These are phyloP conservation scores for Pichia cephalocereana DNA, from an alignment of 805 yeast species.

Conservation along the genomic window DNA sequence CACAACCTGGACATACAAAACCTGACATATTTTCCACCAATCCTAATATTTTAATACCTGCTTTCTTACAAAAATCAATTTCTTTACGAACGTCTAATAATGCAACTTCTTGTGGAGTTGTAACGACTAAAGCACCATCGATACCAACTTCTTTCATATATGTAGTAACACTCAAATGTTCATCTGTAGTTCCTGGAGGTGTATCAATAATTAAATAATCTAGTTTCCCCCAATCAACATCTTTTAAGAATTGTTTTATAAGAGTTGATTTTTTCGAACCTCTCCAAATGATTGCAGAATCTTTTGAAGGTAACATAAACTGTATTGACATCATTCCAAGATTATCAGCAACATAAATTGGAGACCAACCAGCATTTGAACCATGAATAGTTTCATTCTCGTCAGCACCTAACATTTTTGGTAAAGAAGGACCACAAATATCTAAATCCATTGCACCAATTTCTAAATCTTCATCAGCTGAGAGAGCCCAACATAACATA, in stretches of 20 bases:
- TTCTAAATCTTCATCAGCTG: conserved; percentile 71
- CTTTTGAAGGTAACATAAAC: conserved; percentile 87
- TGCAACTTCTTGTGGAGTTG: conserved; percentile 98
- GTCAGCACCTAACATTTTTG: conserved; percentile 87
- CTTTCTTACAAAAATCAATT: conserved; percentile 88
- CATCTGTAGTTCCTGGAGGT: conserved; percentile 98
- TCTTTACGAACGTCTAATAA: conserved; percentile 91
- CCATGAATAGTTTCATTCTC: conserved; percentile 85
- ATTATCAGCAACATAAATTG: conserved; percentile 92
- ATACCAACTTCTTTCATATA: conserved; percentile 84
- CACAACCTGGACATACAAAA: conserved; percentile 92
- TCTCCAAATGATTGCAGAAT: conserved; percentile 94
- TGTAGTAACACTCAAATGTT: conserved; percentile 82
- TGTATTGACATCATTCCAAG: conserved; percentile 93
- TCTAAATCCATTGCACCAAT: conserved; percentile 97
- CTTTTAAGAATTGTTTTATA: conserved; percentile 87
- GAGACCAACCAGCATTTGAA: conserved; percentile 92
- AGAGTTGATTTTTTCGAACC: conserved; percentile 93
- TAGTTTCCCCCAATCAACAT: conserved; percentile 88
- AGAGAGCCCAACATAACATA: conserved; percentile 94
- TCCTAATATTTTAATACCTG: conserved; percentile 78
- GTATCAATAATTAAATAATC: conserved; percentile 91
- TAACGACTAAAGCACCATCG: conserved; percentile 90
- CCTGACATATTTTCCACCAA: conserved; percentile 98
- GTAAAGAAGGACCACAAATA: conserved; percentile 96